A percentile compares a stretch with the other conserved stretches of the same genome.
Conservation (phyloP, 371 early-diverging fungal genomes). For the Mucor circinelloides region DNA sequence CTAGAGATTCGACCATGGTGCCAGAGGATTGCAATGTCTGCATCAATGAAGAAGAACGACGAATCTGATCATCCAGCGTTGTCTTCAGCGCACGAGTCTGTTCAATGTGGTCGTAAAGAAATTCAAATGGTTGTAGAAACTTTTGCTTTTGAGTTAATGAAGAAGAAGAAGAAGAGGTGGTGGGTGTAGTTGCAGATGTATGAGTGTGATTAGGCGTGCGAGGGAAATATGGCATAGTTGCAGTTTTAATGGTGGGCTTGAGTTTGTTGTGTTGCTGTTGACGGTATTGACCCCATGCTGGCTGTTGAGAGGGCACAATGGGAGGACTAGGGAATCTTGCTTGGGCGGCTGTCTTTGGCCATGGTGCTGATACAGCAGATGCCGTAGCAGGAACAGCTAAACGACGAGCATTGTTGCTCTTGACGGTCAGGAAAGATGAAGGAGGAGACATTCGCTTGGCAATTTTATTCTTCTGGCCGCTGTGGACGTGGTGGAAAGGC, state of each 20-base stretch:
- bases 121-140: constrained; percentile 60
- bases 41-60: constrained; percentile 70
- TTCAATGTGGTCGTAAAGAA: constrained; percentile 60
- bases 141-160: constrained; percentile 41
- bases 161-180: neutral
- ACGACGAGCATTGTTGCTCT: neutral
- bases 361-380: constrained; percentile 13
- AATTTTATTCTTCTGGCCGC: constrained; percentile 2
- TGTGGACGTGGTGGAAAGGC: constrained; percentile 3
- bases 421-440: neutral
- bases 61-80: constrained; percentile 76
- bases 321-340: constrained; percentile 45
- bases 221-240: neutral
- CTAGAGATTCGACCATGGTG: constrained; percentile 74
- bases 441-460: constrained; percentile 2
- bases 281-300: constrained; percentile 22
- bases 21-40: constrained; percentile 73
- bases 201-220: neutral
- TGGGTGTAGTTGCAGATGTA: neutral
- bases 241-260: neutral
- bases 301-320: constrained; percentile 53
- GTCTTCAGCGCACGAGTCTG: constrained; percentile 55
- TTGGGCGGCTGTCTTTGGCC: constrained; percentile 22
- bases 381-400: constrained; percentile 22
- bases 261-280: constrained; percentile 6